Conservation (phyloP, 2,329 filamentous ascomycete species). For the Colletotrichum sp. region DNA sequence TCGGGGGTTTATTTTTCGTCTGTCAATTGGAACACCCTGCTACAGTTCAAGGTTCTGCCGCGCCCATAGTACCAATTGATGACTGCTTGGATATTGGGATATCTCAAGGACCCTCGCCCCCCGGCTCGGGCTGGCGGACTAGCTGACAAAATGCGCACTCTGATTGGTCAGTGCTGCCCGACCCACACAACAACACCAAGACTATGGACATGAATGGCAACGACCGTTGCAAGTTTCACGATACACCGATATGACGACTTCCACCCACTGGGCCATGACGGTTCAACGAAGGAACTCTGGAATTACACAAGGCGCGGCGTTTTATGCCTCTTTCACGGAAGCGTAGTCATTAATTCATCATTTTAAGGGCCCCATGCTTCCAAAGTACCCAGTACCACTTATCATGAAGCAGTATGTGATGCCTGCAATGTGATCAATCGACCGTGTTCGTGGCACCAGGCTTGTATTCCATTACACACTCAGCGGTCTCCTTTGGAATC, state of each 20-base stretch:
- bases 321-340: neutral
- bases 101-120: neutral
- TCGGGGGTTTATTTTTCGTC: conserved; percentile 18
- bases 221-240: neutral
- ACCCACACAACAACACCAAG: neutral
- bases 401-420: neutral
- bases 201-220: neutral
- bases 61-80: conserved; percentile 12
- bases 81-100: neutral
- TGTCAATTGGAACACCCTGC: conserved; percentile 20
- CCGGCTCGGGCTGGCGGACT: neutral
- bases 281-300: neutral
- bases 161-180: neutral
- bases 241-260: neutral
- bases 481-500: fast-evolving
- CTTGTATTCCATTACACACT: neutral
- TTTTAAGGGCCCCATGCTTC: neutral
- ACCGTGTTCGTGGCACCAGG: neutral
- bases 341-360: neutral
- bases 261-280: fast-evolving
- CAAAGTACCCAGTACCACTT: neutral
- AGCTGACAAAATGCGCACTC: conserved; percentile 20
- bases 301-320: neutral
- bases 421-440: neutral
- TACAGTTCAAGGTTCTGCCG: conserved; percentile 8